Evolutionary conservation across 2,329 filamentous ascomycete genomes (phyloP), one percentile per base, ranked within the genome.

Genomic region (Neopestalotiopsis clavispora): DNA sequence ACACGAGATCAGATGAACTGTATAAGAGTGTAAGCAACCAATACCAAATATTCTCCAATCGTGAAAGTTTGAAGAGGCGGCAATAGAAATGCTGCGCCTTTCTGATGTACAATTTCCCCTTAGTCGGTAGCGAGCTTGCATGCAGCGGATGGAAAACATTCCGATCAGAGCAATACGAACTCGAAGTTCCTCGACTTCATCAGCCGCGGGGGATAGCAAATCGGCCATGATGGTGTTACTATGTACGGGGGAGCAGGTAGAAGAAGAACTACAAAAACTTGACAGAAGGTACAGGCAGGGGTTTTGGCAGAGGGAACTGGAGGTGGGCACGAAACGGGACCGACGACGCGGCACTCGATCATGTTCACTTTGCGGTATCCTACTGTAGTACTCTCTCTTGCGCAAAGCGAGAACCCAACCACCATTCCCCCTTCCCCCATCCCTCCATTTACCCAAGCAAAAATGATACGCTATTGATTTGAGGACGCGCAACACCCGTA

Each of bases 401-500:
- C 23, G 23, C 23, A 28, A 28, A 38, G 34, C 34, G 34, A 38
- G 32, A 32, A 62, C 59, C 30, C 34, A 23, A 38, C 34, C 30
- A 30, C 57, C 14, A 17, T 13, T 23, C 23, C 23, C 13, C 14
- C 7, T 28, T 28, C 23, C 23, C 23, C 23, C 23, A 28, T 28
- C 23, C 57, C 7, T 14, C n/a, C 61, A 64, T 42, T 64, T 64
- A 64, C 61, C 61, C 38, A 64, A 30, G 28, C 59, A 49, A 30
- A 38, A 14, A 23, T 23, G 20, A 64, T 17, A 28, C n/a, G 40
- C 61, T 49, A 64, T 64, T 52, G 61, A 49, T 42, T 62, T 12
- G 42, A 12, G 42, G 61, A 64, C 61, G 61, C 61, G 61, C 40
- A 64, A 59, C 57, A 34, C 57, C 23, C 57, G 10, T 52, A 52